Evolutionary conservation across 2,329 filamentous ascomycete species (phyloP), one percentile per base, ranked within the genome.

Genomic region (Fusarium austroafricanum): DNA sequence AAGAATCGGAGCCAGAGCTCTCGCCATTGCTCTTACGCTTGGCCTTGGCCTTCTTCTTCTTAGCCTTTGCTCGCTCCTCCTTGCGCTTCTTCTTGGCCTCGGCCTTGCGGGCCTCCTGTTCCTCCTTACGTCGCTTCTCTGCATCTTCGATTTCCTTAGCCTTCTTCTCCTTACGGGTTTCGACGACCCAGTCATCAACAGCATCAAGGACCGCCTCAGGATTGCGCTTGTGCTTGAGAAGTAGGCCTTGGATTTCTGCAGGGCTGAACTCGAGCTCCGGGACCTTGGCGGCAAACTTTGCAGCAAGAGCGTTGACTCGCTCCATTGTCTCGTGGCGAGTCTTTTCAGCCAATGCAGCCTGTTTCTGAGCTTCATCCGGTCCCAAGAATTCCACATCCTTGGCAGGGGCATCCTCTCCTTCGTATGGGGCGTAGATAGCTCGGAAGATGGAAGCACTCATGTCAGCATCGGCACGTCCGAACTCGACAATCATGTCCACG

Each of bases 401-500:
- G 5, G 20, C 49, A 4, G 59, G 38, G 1, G 66, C 37, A 1
- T 65, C 46, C 31, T 78, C 75, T 50, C 65, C 76, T 14, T 83
- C 79, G 54, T 87, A 86, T 10, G 83, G 82, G 0, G 84, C 82
- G 70, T 86, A 89, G 59, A 89, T 87, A 64, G 86, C 85, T 5
- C 80, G 80, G 80, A 89, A 89, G 63, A 89, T 85, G 53, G 84
- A 79, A 2, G 80, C 78, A 3, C 79, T 82, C 82, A 89, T 89
- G 15, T 74, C 79, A 3, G 73, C 73, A 65, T 89, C 86, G 11
- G 87, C 84, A 8, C 83, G 80, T 46, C 82, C 83, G 70, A 89
- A 89, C 58, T 85, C 80, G 54, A 89, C 81, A 47, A 82, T 82
- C 82, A 86, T 87, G 72, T 90, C 88, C 9, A 90, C 82, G 8